These are phyloP conservation scores for Akanthomyces lecanii DNA, from an alignment of 2,329 filamentous ascomycete species.

Conservation along the genomic window DNA sequence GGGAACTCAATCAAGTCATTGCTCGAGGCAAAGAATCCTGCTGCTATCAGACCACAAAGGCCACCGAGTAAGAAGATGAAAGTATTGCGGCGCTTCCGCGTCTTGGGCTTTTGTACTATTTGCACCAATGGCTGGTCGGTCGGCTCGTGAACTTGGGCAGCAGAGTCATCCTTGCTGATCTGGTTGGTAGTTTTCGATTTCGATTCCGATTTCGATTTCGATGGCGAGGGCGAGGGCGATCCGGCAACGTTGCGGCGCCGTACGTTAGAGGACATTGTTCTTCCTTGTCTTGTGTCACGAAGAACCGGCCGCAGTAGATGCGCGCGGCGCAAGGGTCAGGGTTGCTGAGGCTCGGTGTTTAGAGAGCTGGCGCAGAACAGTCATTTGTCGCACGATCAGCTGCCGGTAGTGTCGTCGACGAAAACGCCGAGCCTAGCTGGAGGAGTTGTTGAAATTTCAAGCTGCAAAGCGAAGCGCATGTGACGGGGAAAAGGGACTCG, in stretches of 20 bases:
- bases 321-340: background rate
- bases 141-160: constrained; percentile 4
- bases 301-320: background rate
- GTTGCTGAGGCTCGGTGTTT: background rate
- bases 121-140: constrained; percentile 33
- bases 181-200: background rate
- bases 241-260: constrained; percentile 12
- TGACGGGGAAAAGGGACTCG: background rate
- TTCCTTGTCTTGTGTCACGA: background rate
- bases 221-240: background rate
- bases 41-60: constrained; percentile 82
- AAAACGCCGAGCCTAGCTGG: background rate
- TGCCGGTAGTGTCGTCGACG: background rate
- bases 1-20: constrained; percentile 85
- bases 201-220: background rate
- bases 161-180: background rate
- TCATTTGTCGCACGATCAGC: background rate
- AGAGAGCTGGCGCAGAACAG: background rate
- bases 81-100: constrained; percentile 68
- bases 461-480: background rate
- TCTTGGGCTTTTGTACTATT: constrained; percentile 44
- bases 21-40: constrained; percentile 82
- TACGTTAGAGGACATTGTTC: constrained; percentile 3
- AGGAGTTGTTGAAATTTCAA: background rate
- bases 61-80: constrained; percentile 86